phyloP scores from a whole-genome alignment of 2,329 filamentous ascomycete species.

The Monosporascus sp. region DNA sequence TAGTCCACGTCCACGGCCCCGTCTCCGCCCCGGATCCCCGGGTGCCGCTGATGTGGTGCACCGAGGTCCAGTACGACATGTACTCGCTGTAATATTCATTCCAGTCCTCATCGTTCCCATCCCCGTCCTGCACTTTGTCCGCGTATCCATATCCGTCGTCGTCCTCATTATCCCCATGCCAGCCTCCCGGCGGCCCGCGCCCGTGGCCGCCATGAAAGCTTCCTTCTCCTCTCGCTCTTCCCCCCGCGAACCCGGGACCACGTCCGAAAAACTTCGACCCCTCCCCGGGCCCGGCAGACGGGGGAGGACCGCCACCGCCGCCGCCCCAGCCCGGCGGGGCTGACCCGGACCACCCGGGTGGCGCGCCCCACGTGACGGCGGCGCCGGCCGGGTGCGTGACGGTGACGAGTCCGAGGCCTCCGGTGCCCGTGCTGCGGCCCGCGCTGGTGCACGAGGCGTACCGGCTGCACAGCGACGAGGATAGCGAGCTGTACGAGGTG shows the following conservation, averaged over 20 bases:
- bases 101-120: conserved; percentile 8
- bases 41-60: conserved; percentile 7
- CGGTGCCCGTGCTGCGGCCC: conserved; percentile 32
- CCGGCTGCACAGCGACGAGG: conserved; percentile 35
- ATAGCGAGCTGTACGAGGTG: conserved; percentile 29
- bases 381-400: conserved; percentile 30
- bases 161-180: not conserved
- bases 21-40: not conserved
- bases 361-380: conserved; percentile 29
- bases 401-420: conserved; percentile 34
- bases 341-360: conserved; percentile 23
- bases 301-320: not conserved
- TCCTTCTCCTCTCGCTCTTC: not conserved
- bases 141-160: conserved; percentile 4
- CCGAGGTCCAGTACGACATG: conserved; percentile 27
- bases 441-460: conserved; percentile 34
- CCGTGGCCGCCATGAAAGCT: not conserved
- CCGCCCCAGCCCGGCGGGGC: conserved; percentile 2
- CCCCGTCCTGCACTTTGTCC: conserved; percentile 2
- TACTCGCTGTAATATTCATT: conserved; percentile 13
- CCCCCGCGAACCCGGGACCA: too few species aligned
- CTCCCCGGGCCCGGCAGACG: not conserved
- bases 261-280: not conserved
- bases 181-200: not conserved
- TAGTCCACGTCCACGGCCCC: conserved; percentile 28